Evolutionary conservation across 768 basidiomycete species (phyloP), one percentile per base, ranked within the genome.

Genomic region (Pseudohyphozyma bogoriensis): DNA sequence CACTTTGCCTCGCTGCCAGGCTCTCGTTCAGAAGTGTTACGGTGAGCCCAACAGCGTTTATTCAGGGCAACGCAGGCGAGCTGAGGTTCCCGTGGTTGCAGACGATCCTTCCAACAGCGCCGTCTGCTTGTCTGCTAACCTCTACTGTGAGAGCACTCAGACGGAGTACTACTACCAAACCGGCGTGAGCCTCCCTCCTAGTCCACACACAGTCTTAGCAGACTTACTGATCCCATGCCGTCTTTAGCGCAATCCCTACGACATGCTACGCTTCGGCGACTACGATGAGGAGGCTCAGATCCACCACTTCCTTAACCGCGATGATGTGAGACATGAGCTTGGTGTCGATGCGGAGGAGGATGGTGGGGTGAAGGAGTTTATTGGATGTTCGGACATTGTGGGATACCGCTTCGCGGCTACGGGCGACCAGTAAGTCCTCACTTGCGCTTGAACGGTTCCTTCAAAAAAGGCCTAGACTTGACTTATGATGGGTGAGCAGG

Each of bases 211-310:
- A n/a, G n/a, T 15, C 42, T 15, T 12, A 20, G 3, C 42, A 20
- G 12, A 44, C 20, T n/a, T 24, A 6, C 42, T 22, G 42, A 12
- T 44, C 35, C 59, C 16, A 68, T 62, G n/a, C n/a, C n/a, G 55
- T 82, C 72, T 76, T 79, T 24, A 86, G 85, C 73, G 85, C 47
- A 97, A 96, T 75, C 83, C 87, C 12, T 97, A 96, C 73, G 58
- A 68, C 44, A 61, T 68, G 56, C 22, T 20, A 16, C 60, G 64
- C 50, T 65, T 54, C 22, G 69, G 69, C 31, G 67, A 62, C n/a
- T 70, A 69, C 47, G 60, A 29, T 7, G 68, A 69, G 52, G 60
- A 66, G n/a, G 33, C 59, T 39, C 63, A 62, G 68, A 64, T 69
- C 44, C 36, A 28, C 1, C 3, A 15, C 35, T 70, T 52, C 58